Percentiles rank a stretch among this genome's conserved stretches.
phyloP scores from a whole-genome alignment of 1,139 yeast genomes.

The Zygoascus meyerae region DNA sequence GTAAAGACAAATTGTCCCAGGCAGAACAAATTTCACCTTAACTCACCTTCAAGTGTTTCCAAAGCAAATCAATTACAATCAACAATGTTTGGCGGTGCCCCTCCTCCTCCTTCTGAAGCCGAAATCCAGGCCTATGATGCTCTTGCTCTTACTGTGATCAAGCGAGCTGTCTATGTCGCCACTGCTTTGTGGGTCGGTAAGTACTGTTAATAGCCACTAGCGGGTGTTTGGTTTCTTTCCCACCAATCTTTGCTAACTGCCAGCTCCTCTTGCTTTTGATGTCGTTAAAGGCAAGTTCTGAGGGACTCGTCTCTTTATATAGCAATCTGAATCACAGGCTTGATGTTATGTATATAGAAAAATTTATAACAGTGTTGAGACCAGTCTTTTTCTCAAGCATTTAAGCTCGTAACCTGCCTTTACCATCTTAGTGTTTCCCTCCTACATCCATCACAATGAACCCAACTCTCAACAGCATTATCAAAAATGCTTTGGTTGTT shows the following conservation, averaged over 20 bases:
- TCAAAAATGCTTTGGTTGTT: constrained; percentile 27
- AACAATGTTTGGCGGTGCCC: constrained; percentile 73
- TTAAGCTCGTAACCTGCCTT: neutral
- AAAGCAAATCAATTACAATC: neutral
- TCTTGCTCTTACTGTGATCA: constrained; percentile 59
- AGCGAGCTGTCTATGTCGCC: constrained; percentile 64
- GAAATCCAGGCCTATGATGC: constrained; percentile 70
- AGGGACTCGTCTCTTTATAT: constrained; percentile 8
- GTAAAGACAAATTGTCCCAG: neutral
- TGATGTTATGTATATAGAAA: neutral
- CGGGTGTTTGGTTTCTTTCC: neutral
- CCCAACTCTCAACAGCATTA: constrained; percentile 16
- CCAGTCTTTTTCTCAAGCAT: neutral
- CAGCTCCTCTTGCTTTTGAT: constrained; percentile 37
- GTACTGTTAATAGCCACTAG: constrained; percentile 15
- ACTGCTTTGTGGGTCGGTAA: constrained; percentile 63
- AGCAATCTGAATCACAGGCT: no score
- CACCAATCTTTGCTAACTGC: constrained; percentile 6
- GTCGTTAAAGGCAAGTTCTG: constrained; percentile 37
- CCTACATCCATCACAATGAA: constrained; percentile 4
- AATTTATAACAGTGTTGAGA: neutral
- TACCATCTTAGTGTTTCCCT: neutral
- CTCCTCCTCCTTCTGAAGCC: constrained; percentile 67
- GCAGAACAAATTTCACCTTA: neutral
- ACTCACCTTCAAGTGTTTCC: neutral